Base-by-base conservation (phyloP, 2,329 filamentous ascomycete genomes). In the Xylaria sp. region DNA sequence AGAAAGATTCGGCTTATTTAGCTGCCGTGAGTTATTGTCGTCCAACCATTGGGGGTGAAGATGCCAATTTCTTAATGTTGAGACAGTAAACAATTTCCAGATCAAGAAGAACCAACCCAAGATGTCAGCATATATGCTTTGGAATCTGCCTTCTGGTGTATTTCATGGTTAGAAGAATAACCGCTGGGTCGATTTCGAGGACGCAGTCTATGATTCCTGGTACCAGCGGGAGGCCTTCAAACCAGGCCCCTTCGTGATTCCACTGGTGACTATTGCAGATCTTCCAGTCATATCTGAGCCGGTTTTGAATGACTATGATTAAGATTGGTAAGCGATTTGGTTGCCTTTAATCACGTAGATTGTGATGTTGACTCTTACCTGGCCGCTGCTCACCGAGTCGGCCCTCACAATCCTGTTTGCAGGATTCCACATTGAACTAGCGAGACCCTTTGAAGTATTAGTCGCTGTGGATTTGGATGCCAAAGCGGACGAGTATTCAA, bases 391-490 rank as follows among this genome's bases (percentile, higher is more conserved):
- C 29, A 7, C 13, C 1, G 56, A 57, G 13, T 29, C 17, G 7
- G 20, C 7, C 17, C 38, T 53, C 22, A 2, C 29, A 29, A 57
- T 50, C 29, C 44, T 38, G 13, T 68, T 68, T 36, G 55, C 60
- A 10, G 66, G 63, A 17, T 69, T 67, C 67, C 64, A 69, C 9
- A 47, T 61, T 33, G 67, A 69, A 57, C 20, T 36, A 45, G 60
- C 54, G n/a, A 69, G 54, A n/a, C 61, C 61, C 60, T 51, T 59
- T 39, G 17, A 20, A 13, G n/a, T 50, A 7, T 22, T 27, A 10
- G 50, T 36, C 6, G 22, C 25, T 22, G n/a, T 31, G 1, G 33
- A 36, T 13, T 57, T 54, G 3, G 45, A 33, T 38, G 36, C 22
- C 5, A 25, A 10, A 10, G 15, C 11, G 31, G 36, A 38, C 4